Evolutionary conservation across 139 green algal species (phyloP), one percentile per base, ranked within the genome.

Genomic region (Pseudopediastrum boryanum): DNA sequence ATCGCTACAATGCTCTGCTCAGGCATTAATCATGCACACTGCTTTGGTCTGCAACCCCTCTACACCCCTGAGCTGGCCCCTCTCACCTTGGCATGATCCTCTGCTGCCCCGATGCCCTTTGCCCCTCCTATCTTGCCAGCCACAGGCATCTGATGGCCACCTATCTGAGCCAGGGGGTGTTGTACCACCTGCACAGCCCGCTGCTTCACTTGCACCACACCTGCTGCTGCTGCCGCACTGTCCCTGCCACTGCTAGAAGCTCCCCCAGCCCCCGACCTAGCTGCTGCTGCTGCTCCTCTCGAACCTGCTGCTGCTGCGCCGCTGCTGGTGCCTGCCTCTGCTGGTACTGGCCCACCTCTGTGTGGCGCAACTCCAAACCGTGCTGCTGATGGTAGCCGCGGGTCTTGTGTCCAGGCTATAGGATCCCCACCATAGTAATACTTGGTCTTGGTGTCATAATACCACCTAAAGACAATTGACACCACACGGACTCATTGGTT

Each of bases 391-490:
- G 90, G 90, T 0, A 95, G 82, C 27, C 73, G 44, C 7, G 91
- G 91, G 0, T 58, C 23, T 8, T 77, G 58, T 25, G 88, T 90
- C 92, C 92, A 96, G 1, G 79, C 78, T 10, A 66, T 59, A 1
- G 91, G 91, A 1, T 95, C 89, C 0, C 92, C 92, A 8, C 92
- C 92, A 75, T 95, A 96, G 72, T 96, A 96, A 85, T 82, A 85
- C 1, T 64, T 19, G 23, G 86, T 90, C 52, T 91, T 90, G 12
- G 75, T 71, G 64, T 94, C 87, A 51, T 90, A 93, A 65, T 94
- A 94, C 79, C 82, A 93, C 33, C 87, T 84, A 52, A 64, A 66
- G 2, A 21, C 29, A 4, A 38, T 27, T 29, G 52, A 3, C 38
- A 56, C 9, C 1, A 8, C 10, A 2, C 41, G 29, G 2, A 68